Evolutionary conservation across 2,329 filamentous ascomycete genomes (phyloP).

Genomic region (Fusarium sulawesiense): DNA sequence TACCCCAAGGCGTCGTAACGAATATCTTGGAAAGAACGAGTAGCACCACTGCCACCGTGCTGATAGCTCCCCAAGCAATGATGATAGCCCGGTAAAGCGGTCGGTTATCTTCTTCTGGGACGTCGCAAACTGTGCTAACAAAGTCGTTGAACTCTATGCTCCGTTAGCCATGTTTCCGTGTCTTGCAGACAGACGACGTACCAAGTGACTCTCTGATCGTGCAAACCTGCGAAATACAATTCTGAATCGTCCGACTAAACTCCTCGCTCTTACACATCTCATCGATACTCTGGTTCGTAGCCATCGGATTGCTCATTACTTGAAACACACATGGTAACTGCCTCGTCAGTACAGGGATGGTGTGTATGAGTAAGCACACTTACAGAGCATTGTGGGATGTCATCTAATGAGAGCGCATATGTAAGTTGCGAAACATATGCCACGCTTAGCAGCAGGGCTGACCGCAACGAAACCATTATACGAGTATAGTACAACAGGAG

Average conservation of each 20-base stretch:
- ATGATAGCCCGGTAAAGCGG: neutral
- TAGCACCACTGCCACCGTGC: fast-evolving
- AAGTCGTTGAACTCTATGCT: neutral
- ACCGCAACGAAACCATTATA: neutral
- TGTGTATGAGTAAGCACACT: neutral
- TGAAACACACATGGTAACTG: neutral
- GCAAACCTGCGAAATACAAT: neutral
- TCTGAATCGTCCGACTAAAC: neutral
- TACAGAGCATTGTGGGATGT: slow-evolving; percentile 8
- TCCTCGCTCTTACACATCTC: neutral
- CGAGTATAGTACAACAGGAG: neutral
- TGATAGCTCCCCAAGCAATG: neutral
- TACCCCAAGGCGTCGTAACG: neutral
- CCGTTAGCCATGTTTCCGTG: neutral
- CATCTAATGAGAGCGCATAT: neutral
- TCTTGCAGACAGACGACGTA: neutral
- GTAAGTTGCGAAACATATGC: neutral
- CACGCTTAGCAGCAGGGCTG: neutral
- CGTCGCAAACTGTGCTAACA: neutral
- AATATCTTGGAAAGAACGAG: neutral
- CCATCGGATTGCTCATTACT: neutral
- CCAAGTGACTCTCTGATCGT: neutral
- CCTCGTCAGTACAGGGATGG: neutral
- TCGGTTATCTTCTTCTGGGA: neutral
- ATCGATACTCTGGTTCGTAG: neutral